Conservation (phyloP, 2,329 filamentous ascomycete species). For the Talaromyces sp. region DNA sequence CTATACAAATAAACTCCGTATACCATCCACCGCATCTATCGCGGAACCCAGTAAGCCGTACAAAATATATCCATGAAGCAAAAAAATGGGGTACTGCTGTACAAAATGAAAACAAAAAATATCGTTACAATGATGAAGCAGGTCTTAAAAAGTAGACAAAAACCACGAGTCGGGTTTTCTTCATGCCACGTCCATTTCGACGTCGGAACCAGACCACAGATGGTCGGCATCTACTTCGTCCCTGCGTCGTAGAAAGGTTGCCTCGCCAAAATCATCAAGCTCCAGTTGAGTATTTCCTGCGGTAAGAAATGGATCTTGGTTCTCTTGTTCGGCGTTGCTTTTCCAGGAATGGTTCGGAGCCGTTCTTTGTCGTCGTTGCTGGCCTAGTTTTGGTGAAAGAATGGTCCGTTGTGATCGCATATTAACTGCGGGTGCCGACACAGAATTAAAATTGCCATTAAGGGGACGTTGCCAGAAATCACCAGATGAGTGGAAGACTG, state of each 20-base stretch:
- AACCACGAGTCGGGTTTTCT: background rate
- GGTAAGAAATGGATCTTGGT: constrained; percentile 15
- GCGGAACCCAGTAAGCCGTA: background rate
- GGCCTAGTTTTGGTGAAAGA: constrained; percentile 27
- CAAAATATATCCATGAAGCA: background rate
- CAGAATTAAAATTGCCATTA: constrained; percentile 6
- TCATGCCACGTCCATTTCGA: background rate
- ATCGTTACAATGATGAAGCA: background rate
- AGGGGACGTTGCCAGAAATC: constrained; percentile 24
- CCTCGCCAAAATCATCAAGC: constrained; percentile 43
- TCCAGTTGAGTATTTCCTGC: constrained; percentile 28
- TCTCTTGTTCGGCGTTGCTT: constrained; percentile 24
- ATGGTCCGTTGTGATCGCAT: constrained; percentile 22
- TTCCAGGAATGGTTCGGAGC: constrained; percentile 8
- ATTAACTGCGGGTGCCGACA: background rate
- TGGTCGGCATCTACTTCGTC: constrained; percentile 36
- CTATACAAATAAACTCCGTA: background rate
- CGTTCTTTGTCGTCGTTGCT: constrained; percentile 19
- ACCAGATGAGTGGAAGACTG: constrained; percentile 9
- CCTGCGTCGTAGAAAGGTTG: constrained; percentile 38
- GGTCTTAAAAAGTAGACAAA: background rate
- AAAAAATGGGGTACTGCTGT: background rate
- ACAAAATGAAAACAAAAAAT: background rate
- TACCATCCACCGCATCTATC: background rate
- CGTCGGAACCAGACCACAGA: background rate